Evolutionary conservation across 306 rosid genomes (phyloP).

Genomic region (Trifolium subterraneum): DNA sequence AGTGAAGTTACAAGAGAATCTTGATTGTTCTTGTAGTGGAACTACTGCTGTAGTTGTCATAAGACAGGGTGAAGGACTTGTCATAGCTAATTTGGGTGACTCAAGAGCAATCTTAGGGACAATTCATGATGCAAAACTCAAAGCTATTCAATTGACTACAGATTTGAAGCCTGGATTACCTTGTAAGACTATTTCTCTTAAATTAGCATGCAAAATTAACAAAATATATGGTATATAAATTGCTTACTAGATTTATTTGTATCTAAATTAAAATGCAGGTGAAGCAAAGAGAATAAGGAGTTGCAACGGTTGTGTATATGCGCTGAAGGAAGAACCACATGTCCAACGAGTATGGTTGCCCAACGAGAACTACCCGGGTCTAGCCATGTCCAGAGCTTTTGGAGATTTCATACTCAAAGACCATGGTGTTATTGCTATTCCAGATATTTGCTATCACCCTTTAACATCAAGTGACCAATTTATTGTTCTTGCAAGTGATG

Average conservation of each 20-base stretch:
- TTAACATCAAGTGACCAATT: conserved; percentile 59
- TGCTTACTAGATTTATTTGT: background rate
- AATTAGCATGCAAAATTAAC: too few species aligned
- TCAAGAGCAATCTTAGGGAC: conserved; percentile 86
- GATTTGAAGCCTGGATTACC: conserved; percentile 79
- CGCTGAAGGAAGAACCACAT: conserved; percentile 63
- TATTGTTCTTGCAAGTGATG: conserved; percentile 73
- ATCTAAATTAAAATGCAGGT: conserved; percentile 41
- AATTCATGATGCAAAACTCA: conserved; percentile 48
- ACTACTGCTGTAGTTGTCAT: conserved; percentile 69
- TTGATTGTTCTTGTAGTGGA: conserved; percentile 71
- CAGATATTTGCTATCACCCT: conserved; percentile 56
- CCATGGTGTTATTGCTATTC: conserved; percentile 68
- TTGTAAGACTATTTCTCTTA: conserved; percentile 48
- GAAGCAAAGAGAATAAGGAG: conserved; percentile 69
- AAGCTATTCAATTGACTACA: conserved; percentile 66
- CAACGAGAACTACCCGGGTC: conserved; percentile 55
- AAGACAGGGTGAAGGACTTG: conserved; percentile 68
- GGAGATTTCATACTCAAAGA: conserved; percentile 82
- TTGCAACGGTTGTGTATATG: conserved; percentile 65
- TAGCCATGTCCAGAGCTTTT: conserved; percentile 86
- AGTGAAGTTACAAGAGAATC: conserved; percentile 59
- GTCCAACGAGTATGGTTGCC: conserved; percentile 77
- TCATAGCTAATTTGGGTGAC: conserved; percentile 82
- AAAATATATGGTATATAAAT: too few species aligned